These are phyloP conservation scores for Candida labiduridarum DNA, from an alignment of 1,139 yeast species.

Conservation along the genomic window DNA sequence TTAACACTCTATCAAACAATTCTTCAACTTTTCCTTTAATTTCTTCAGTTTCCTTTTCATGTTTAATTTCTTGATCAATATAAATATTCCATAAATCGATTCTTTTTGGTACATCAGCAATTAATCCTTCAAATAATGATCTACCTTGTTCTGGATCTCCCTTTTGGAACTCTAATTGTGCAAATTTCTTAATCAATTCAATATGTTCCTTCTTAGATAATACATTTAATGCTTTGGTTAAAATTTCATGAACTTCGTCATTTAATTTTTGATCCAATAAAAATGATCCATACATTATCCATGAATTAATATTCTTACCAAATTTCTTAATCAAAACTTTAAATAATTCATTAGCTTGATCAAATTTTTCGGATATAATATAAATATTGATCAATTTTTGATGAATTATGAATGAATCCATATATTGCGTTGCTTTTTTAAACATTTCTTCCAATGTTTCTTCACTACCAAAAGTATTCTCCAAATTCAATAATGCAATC, in stretches of 20 bases:
- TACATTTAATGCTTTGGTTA: conserved; percentile 71
- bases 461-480: conserved; percentile 86
- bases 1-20: conserved; percentile 77
- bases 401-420: conserved; percentile 85
- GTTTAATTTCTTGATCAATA: conserved; percentile 87
- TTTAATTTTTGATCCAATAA: conserved; percentile 60
- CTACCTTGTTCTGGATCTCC: conserved; percentile 96
- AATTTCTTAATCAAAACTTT: conserved; percentile 76
- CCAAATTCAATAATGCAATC: conserved; percentile 94
- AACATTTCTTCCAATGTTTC: conserved; percentile 81
- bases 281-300: conserved; percentile 81
- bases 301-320: conserved; percentile 67
- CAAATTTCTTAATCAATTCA: conserved; percentile 84
- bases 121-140: conserved; percentile 87
- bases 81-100: conserved; percentile 94
- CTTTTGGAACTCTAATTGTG: conserved; percentile 79
- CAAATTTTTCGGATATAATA: conserved; percentile 68
- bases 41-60: conserved; percentile 38
- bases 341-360: conserved; percentile 71
- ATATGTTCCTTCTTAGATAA: conserved; percentile 78
- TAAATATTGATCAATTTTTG: conserved; percentile 77
- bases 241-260: conserved; percentile 67
- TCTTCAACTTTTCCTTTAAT: conserved; percentile 69
- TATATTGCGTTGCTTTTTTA: conserved; percentile 82
- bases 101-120: conserved; percentile 89